Conservation (phyloP, 768 basidiomycete genomes). For the Lyophyllum shimeji region DNA sequence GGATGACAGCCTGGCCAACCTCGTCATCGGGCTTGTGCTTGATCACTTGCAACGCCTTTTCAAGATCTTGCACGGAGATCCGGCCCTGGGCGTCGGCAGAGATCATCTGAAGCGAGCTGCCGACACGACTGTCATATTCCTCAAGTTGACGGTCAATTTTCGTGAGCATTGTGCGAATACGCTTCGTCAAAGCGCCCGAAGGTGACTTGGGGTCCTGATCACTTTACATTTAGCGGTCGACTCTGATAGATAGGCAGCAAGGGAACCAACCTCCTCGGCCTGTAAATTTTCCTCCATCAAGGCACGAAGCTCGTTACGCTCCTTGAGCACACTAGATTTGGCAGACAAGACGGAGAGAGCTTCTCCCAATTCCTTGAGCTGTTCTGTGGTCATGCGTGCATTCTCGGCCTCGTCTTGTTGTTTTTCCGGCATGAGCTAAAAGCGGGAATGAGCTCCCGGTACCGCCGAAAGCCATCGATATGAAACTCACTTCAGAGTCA, state of each 20-base stretch:
- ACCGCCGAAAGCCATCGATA: background rate
- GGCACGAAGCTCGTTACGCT: slow-evolving; percentile 85
- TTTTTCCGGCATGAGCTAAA: slow-evolving; percentile 63
- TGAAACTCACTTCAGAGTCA: slow-evolving; percentile 65
- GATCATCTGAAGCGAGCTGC: slow-evolving; percentile 82
- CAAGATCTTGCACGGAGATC: slow-evolving; percentile 85
- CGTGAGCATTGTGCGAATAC: slow-evolving; percentile 92
- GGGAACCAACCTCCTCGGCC: slow-evolving; percentile 70
- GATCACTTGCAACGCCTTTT: slow-evolving; percentile 90
- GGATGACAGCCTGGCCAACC: slow-evolving; percentile 80
- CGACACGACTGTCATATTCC: slow-evolving; percentile 88
- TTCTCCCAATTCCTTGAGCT: slow-evolving; percentile 91
- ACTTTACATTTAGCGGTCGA: background rate
- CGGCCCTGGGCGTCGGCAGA: slow-evolving; percentile 83
- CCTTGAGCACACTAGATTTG: slow-evolving; percentile 93
- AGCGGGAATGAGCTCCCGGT: background rate
- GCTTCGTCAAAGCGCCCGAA: slow-evolving; percentile 87
- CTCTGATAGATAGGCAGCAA: background rate
- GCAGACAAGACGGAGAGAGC: slow-evolving; percentile 89
- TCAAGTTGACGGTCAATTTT: slow-evolving; percentile 93
- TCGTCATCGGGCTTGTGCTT: slow-evolving; percentile 91
- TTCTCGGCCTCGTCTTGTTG: slow-evolving; percentile 51
- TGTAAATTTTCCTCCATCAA: slow-evolving; percentile 95
- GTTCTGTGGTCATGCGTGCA: slow-evolving; percentile 97
- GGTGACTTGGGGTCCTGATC: slow-evolving; percentile 74